Evolutionary conservation across 2,329 filamentous ascomycete genomes (phyloP), one percentile per base, ranked within the genome.

Genomic region (Colletotrichum tropicicola): DNA sequence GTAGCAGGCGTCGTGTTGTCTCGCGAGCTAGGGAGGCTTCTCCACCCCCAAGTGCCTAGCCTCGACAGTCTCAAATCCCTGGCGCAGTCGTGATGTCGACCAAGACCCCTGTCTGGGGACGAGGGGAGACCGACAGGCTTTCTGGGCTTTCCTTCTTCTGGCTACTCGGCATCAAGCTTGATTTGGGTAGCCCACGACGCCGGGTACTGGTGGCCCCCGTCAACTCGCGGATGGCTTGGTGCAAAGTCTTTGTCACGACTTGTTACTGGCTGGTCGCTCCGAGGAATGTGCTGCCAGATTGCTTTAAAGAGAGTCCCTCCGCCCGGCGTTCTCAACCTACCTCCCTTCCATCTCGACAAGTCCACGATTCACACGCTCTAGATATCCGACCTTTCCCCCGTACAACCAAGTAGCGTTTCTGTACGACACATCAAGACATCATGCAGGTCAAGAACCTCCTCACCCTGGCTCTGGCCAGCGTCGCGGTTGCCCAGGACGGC

Each of bases 401-500:
- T 3, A 9, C 12, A 15, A 6, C 4, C 9, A 10, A n/a, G 0
- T 12, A 53, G n/a, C 0, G 19, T 9, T 4, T 4, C n/a, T 13
- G 3, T 7, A 56, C n/a, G 10, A 9, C 12, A 28, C 17, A 27
- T 1, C 28, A 23, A 19, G 39, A 27, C 56, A 62, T 5, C 21
- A 68, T 68, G 67, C 65, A 61, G 43, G 27, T 58, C 47, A 67
- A 68, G 32, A 65, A 55, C n/a, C 43, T 65, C 21, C 13, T 65
- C 5, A 27, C 65, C 13, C n/a, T 68, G 51, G 65, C 60, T n/a
- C 27, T 74, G 25, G 70, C 69, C 55, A 55, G 68, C 13, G 61
- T 68, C 21, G 66, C 63, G 32, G 30, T 70, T 13, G 73, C 57
- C 49, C 69, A 68, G 57, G 21, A 48, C 3, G 59, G 43, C 13